Percentiles rank a stretch among this genome's conserved stretches.
Conservation (phyloP, 1,284 basidiomycete genomes). For the Ceratobasidium papillatum region DNA sequence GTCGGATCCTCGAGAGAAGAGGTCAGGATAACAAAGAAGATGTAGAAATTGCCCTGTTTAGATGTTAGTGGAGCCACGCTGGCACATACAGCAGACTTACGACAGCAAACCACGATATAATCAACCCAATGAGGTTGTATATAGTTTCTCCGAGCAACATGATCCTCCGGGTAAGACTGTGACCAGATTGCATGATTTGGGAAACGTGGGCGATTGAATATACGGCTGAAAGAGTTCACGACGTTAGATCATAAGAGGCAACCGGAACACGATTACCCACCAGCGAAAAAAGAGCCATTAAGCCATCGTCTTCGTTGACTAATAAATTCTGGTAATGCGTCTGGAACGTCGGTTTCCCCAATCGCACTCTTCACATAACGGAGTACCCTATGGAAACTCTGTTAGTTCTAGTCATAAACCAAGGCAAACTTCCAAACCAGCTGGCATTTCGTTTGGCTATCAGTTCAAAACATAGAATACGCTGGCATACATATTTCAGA, state of each 20-base stretch:
- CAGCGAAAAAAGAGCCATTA: constrained; percentile 96
- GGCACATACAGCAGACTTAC: constrained; percentile 57
- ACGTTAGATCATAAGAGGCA: constrained; percentile 40
- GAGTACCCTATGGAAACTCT: constrained; percentile 70
- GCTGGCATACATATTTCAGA: constrained; percentile 59
- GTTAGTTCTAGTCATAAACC: not conserved
- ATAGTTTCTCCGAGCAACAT: constrained; percentile 81
- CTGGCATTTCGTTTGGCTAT: constrained; percentile 88
- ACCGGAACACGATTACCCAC: constrained; percentile 49
- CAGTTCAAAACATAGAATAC: constrained; percentile 97
- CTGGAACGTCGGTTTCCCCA: constrained; percentile 97
- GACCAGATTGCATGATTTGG: constrained; percentile 86
- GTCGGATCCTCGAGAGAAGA: constrained; percentile 82
- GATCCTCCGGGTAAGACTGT: constrained; percentile 79
- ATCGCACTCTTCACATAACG: constrained; percentile 96
- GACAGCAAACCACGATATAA: constrained; percentile 93
- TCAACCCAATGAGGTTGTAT: constrained; percentile 88
- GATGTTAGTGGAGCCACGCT: constrained; percentile 7
- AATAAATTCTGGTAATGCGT: constrained; percentile 94
- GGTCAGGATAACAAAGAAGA: constrained; percentile 95
- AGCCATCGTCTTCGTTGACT: constrained; percentile 90
- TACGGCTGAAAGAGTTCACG: constrained; percentile 47
- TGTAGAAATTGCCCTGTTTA: constrained; percentile 86
- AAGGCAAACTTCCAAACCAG: constrained; percentile 63
- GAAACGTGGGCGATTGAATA: constrained; percentile 64